A percentile compares a stretch with the other conserved stretches of the same genome.
Evolutionary conservation across 169 alveolate species (phyloP).

Genomic region (Plasmodium ovale): DNA sequence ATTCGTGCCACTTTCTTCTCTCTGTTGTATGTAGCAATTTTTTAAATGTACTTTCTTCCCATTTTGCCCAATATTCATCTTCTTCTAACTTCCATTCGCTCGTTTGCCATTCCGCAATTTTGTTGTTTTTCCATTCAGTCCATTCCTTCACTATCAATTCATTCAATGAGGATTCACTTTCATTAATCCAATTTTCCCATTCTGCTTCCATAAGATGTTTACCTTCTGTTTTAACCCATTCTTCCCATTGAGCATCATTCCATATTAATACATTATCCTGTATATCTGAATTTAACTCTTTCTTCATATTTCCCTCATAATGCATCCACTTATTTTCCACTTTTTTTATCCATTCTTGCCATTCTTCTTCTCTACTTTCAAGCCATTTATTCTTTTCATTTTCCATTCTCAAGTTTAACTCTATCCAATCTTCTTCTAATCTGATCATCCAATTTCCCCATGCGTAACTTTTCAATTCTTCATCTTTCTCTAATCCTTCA

Average conservation of each 20-base stretch:
- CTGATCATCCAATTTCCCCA: not conserved
- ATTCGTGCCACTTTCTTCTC: not conserved
- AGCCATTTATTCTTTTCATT: not conserved
- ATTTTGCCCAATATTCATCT: not conserved
- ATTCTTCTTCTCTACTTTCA: not conserved
- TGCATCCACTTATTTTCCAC: conserved; percentile 5
- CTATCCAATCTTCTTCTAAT: conserved; percentile 2
- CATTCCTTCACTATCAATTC: not conserved
- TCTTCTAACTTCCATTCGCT: conserved; percentile 9
- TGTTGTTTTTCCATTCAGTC: not conserved
- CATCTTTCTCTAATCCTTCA: no score
- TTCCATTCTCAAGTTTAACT: not conserved
- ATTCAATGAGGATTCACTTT: not conserved
- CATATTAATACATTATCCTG: conserved; percentile 4
- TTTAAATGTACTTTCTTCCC: not conserved
- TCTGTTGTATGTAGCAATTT: not conserved
- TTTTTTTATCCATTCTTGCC: conserved; percentile 7
- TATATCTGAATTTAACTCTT: not conserved
- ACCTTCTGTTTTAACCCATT: conserved; percentile 12
- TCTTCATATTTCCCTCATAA: not conserved
- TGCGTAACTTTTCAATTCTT: conserved; percentile 7
- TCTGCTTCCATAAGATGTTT: not conserved
- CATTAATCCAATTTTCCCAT: conserved; percentile 5
- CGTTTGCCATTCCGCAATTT: not conserved
- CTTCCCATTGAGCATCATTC: not conserved